phyloP scores from a whole-genome alignment of 1,284 basidiomycete species.

The Ceratobasidium papillatum region DNA sequence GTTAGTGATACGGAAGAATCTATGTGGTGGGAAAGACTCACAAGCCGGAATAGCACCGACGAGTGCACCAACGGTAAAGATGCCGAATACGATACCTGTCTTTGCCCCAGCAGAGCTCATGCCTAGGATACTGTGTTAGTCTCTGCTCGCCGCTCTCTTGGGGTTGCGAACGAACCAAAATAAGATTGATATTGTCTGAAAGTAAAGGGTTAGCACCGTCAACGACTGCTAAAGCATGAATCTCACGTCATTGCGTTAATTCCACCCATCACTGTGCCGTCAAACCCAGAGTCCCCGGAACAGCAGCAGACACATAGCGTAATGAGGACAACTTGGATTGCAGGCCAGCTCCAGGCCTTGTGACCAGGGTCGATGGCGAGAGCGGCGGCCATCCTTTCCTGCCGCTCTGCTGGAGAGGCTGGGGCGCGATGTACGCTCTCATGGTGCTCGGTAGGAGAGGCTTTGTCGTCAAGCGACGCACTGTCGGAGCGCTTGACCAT shows the following conservation, averaged over 20 bases:
- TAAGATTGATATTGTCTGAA: constrained; percentile 31
- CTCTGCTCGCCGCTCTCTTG: constrained; percentile 51
- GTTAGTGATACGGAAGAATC: not conserved
- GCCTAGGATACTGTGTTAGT: constrained; percentile 61
- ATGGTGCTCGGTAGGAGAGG: constrained; percentile 19
- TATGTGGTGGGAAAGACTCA: constrained; percentile 46
- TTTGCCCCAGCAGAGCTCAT: constrained; percentile 56
- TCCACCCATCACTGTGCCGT: constrained; percentile 64
- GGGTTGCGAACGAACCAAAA: constrained; percentile 16
- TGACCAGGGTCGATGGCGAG: constrained; percentile 62
- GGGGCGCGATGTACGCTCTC: constrained; percentile 1
- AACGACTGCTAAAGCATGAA: not conserved
- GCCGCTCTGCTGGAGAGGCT: constrained; percentile 50
- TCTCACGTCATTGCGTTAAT: constrained; percentile 54
- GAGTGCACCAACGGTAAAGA: constrained; percentile 60
- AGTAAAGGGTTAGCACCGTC: not conserved
- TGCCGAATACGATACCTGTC: constrained; percentile 65
- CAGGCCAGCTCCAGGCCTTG: constrained; percentile 53
- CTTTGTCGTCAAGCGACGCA: constrained; percentile 30
- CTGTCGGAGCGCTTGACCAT: constrained; percentile 21
- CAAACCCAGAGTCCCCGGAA: constrained; percentile 60
- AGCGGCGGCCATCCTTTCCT: constrained; percentile 58
- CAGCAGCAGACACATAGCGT: constrained; percentile 49
- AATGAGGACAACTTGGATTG: constrained; percentile 52
- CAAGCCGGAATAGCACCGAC: constrained; percentile 59